Conservation (phyloP, 2,329 filamentous ascomycete genomes). For the Hypoxylon sp. region DNA sequence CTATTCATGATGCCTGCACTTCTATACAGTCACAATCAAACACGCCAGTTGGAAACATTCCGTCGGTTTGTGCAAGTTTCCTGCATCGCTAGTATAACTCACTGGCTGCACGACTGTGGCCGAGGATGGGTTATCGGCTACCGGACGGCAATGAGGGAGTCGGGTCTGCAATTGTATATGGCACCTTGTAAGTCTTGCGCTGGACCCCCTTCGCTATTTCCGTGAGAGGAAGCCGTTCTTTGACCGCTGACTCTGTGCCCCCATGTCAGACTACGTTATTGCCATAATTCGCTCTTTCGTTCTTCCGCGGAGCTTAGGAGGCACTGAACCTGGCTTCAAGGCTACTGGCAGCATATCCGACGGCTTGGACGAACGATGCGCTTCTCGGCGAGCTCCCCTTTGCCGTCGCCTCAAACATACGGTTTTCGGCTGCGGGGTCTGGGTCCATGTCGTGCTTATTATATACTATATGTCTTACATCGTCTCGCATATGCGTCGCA, state of each 20-base stretch:
- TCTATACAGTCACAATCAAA: not conserved
- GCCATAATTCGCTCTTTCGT: slow-evolving; percentile 17
- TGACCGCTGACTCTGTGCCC: not conserved
- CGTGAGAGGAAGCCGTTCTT: not conserved
- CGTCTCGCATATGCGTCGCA: not conserved
- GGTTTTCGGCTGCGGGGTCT: slow-evolving; percentile 21
- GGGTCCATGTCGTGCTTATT: slow-evolving; percentile 12
- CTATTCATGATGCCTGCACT: slow-evolving; percentile 1
- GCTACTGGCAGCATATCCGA: slow-evolving; percentile 12
- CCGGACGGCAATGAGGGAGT: slow-evolving; percentile 2
- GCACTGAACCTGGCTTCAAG: slow-evolving; percentile 23
- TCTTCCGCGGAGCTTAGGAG: slow-evolving; percentile 13
- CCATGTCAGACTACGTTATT: slow-evolving; percentile 7
- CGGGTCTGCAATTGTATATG: slow-evolving; percentile 11
- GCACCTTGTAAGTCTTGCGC: slow-evolving; percentile 4
- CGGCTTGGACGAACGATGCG: slow-evolving; percentile 6
- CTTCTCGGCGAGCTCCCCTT: slow-evolving; percentile 8
- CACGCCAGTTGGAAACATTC: not conserved
- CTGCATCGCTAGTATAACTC: not conserved
- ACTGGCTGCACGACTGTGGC: slow-evolving; percentile 9
- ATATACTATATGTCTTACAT: slow-evolving; percentile 3
- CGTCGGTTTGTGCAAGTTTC: not conserved
- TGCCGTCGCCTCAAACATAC: slow-evolving; percentile 11
- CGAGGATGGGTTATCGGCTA: slow-evolving; percentile 12
- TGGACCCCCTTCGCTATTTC: not conserved